Base-by-base conservation (phyloP, 208 protist species). In the Leishmania arabica region DNA sequence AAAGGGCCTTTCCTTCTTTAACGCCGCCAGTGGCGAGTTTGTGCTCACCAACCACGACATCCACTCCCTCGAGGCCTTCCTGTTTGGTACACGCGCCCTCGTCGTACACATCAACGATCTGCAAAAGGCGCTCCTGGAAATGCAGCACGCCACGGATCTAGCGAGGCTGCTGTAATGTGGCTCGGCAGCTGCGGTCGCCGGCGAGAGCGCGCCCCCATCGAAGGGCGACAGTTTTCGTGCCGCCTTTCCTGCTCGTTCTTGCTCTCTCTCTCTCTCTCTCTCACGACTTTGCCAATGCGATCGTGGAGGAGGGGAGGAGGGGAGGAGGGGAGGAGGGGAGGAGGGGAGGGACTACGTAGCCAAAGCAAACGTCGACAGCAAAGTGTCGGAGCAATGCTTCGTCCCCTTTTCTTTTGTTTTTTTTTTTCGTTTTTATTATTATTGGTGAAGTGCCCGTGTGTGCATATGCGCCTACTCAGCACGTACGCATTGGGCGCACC, bases 51-150 rank as follows among this genome's bases (percentile, higher is more conserved):
- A 97, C 77, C 88, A 91, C 74, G 94, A 97, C 75, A 94, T 97
- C 80, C 94, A 97, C 84, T 96, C 92, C 74, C 80, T 97, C n/a
- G 92, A 97, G 87, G 92, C 94, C 8, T 97, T 96, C 83, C 80
- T 97, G 19, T 97, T 97, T 72, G 94, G 94, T 21, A 92, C 88
- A 21, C 87, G 90, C 17, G 92, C 91, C 2, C 77, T 95, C 7
- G 91, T 95, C 11, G 85, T 88, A 5, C 90, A 95, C 78, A 84
- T 97, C 37, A 93, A 93, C 65, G 92, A 97, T 45, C 80, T 97
- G 40, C 94, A 97, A 71, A 96, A 96, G 71, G 89, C 94, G 1
- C 78, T 97, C 6, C 74, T 96, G 47, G 91, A 96, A 65, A 93
- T 97, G 88, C 90, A 95, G 84, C 92, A 97, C 81, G 83, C 87